Evolutionary conservation across 768 basidiomycete genomes (phyloP).

Genomic region (Tephrocybe rancida): DNA sequence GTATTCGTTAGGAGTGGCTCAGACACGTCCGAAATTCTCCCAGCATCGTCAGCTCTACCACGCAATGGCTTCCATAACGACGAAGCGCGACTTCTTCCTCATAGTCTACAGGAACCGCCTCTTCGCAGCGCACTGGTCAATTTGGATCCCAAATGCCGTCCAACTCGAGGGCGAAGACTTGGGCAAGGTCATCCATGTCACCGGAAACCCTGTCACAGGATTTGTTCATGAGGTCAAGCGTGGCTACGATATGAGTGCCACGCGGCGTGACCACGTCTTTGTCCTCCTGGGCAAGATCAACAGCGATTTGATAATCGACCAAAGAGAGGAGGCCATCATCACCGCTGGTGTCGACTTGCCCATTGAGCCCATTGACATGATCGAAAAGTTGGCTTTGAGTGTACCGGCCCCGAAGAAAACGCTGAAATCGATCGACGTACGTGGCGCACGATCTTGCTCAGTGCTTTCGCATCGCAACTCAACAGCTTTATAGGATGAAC

Average conservation of each 20-base stretch:
- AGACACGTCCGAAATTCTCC: no score
- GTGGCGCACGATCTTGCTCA: neutral
- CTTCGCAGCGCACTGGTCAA: conserved; percentile 6
- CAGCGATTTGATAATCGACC: neutral
- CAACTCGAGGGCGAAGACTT: neutral
- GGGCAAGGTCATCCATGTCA: conserved; percentile 1
- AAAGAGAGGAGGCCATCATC: neutral
- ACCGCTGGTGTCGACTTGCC: neutral
- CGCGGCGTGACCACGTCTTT: neutral
- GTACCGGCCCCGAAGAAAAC: neutral
- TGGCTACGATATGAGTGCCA: conserved; percentile 1
- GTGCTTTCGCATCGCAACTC: neutral
- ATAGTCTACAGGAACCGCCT: neutral
- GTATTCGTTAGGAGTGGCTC: no score
- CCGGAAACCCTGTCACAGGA: conserved; percentile 3
- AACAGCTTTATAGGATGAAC: neutral
- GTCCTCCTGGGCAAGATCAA: neutral
- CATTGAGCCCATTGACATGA: neutral
- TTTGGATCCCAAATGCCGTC: neutral
- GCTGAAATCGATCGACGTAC: neutral
- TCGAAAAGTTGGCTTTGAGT: neutral
- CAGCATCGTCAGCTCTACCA: no score
- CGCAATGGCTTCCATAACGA: no score
- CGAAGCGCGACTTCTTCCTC: neutral
- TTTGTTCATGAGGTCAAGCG: conserved; percentile 7